Conservation (phyloP, 352 stramenopile species). For the Phytophthora ohioensis region DNA sequence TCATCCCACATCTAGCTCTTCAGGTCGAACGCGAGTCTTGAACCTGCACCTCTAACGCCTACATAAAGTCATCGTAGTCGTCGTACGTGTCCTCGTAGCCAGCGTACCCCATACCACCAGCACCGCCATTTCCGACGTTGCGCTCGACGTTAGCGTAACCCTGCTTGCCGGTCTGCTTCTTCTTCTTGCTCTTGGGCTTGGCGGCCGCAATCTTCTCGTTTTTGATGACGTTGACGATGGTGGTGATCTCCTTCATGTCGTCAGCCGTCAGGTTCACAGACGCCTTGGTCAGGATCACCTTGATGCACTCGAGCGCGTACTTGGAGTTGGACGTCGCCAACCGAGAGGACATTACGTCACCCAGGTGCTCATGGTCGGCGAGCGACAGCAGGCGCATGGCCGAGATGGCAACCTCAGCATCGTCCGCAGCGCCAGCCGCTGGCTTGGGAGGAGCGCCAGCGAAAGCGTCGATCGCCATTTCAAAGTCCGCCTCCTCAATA, state of each 20-base stretch:
- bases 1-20: slow-evolving; percentile 18
- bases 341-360: slow-evolving; percentile 65
- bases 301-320: slow-evolving; percentile 83
- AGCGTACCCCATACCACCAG: slow-evolving; percentile 44
- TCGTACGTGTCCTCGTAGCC: slow-evolving; percentile 77
- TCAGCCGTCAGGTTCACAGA: slow-evolving; percentile 82
- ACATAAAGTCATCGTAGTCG: slow-evolving; percentile 91
- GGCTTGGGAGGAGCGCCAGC: slow-evolving; percentile 50
- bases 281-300: slow-evolving; percentile 82
- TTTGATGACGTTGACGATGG: slow-evolving; percentile 89
- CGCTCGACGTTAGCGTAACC: slow-evolving; percentile 87
- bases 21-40: slow-evolving; percentile 16
- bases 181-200: slow-evolving; percentile 90
- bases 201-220: slow-evolving; percentile 87
- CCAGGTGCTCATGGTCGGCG: slow-evolving; percentile 78
- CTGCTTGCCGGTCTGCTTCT: slow-evolving; percentile 82
- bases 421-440: slow-evolving; percentile 29
- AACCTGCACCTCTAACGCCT: slow-evolving; percentile 41
- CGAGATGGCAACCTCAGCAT: slow-evolving; percentile 60
- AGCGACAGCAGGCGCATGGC: slow-evolving; percentile 75
- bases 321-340: slow-evolving; percentile 74
- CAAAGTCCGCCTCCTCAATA: slow-evolving; percentile 79
- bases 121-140: slow-evolving; percentile 48
- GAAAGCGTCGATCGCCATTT: slow-evolving; percentile 82
- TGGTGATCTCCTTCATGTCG: slow-evolving; percentile 90